phyloP scores from a whole-genome alignment of 495 filamentous ascomycete genomes.

The Cercophora samala region DNA sequence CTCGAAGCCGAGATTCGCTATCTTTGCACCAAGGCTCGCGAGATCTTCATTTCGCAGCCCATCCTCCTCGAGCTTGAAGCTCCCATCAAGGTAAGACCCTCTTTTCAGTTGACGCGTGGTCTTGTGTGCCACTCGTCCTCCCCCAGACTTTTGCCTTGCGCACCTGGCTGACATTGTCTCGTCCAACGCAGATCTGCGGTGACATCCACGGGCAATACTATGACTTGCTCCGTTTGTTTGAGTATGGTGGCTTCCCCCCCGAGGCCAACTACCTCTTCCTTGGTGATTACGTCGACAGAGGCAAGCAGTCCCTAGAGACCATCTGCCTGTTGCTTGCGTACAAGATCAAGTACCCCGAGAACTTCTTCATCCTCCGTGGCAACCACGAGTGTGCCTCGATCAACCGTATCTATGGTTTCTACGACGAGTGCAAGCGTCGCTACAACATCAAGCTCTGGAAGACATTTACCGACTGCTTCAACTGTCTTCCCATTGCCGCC shows the following conservation, averaged over 20 bases:
- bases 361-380: conserved; percentile 97
- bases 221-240: conserved; percentile 93
- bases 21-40: conserved; percentile 96
- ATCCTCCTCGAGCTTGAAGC: conserved; percentile 96
- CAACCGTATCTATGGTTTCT: conserved; percentile 99
- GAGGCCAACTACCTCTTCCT: conserved; percentile 99
- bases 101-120: conserved; percentile 5
- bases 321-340: conserved; percentile 97
- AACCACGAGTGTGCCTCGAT: conserved; percentile 99
- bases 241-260: conserved; percentile 97
- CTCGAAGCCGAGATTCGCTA: conserved; percentile 95
- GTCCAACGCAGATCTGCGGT: conserved; percentile 76
- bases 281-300: conserved; percentile 97
- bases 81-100: conserved; percentile 81
- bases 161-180: conserved; percentile 21
- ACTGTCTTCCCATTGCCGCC: conserved; percentile 98
- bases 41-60: conserved; percentile 99
- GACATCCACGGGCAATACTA: conserved; percentile 99
- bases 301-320: conserved; percentile 98
- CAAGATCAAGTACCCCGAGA: conserved; percentile 99
- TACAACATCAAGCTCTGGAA: conserved; percentile 99
- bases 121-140: conserved; percentile 24
- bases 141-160: background rate
- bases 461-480: conserved; percentile 99
- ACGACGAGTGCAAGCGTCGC: conserved; percentile 97